Conservation (phyloP, 2,329 filamentous ascomycete genomes). For the Xylariaceae sp. region DNA sequence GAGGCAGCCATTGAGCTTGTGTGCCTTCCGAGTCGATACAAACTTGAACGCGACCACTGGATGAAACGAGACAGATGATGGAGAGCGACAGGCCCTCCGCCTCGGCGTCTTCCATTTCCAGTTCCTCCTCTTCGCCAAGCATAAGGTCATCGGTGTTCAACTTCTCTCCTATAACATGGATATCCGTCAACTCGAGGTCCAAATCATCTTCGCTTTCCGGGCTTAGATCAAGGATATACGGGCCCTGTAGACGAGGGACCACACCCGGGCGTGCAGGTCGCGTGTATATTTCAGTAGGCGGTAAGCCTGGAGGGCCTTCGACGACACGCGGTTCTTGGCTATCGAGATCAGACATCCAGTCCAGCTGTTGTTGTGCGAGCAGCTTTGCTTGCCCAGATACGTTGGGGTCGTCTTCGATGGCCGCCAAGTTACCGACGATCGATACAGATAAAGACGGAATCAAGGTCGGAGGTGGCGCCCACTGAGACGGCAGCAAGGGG, state of each 20-base stretch:
- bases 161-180: slow-evolving; percentile 58
- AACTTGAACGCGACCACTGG: slow-evolving; percentile 55
- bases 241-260: slow-evolving; percentile 56
- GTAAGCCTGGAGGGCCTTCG: slow-evolving; percentile 45
- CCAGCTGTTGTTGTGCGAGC: slow-evolving; percentile 58
- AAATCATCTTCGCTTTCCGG: slow-evolving; percentile 50
- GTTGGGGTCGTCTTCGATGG: slow-evolving; percentile 53
- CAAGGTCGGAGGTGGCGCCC: slow-evolving; percentile 70
- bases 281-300: slow-evolving; percentile 49
- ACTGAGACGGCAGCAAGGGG: slow-evolving; percentile 79
- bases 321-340: slow-evolving; percentile 54
- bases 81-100: slow-evolving; percentile 56
- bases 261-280: slow-evolving; percentile 53
- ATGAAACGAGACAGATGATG: slow-evolving; percentile 55
- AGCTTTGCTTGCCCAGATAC: slow-evolving; percentile 49
- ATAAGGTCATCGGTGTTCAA: slow-evolving; percentile 55
- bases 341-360: slow-evolving; percentile 64
- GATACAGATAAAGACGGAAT: slow-evolving; percentile 79
- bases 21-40: slow-evolving; percentile 58
- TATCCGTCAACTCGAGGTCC: slow-evolving; percentile 54
- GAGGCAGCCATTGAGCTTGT: slow-evolving; percentile 61
- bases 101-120: slow-evolving; percentile 52
- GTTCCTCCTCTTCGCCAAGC: slow-evolving; percentile 58
- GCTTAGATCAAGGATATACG: slow-evolving; percentile 53
- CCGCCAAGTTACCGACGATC: slow-evolving; percentile 67